A percentile compares a stretch with the other conserved stretches of the same genome.
These are phyloP conservation scores for Sphagnum fallax DNA, from an alignment of 228 moss, liverwort and hornwort species.

Conservation along the genomic window DNA sequence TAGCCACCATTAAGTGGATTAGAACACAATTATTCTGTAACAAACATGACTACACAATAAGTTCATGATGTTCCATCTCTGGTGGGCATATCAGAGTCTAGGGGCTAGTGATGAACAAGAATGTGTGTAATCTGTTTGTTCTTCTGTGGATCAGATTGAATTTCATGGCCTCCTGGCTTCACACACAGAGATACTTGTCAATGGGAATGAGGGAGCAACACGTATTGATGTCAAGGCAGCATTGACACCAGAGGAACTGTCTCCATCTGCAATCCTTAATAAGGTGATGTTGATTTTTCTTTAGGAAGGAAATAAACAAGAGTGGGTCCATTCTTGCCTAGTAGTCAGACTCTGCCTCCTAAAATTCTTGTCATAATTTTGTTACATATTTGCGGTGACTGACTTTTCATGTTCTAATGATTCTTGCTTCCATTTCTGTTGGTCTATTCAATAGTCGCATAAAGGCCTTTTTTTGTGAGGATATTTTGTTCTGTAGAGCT, in stretches of 20 bases:
- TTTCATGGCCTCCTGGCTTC: conserved; percentile 79
- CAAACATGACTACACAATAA: too few species aligned
- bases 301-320: too few species aligned
- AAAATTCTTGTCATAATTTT: too few species aligned
- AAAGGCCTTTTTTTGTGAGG: neutral
- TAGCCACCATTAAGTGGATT: too few species aligned
- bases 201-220: conserved; percentile 68
- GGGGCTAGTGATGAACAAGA: too few species aligned
- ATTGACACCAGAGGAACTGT: conserved; percentile 61
- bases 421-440: too few species aligned
- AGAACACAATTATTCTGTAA: too few species aligned
- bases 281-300: conserved; percentile 28
- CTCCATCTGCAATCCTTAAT: conserved; percentile 71
- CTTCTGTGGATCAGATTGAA: conserved; percentile 58
- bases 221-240: conserved; percentile 89
- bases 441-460: too few species aligned
- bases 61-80: too few species aligned
- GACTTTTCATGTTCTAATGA: too few species aligned
- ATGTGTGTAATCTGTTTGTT: neutral
- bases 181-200: conserved; percentile 60
- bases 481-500: neutral
- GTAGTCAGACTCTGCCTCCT: neutral
- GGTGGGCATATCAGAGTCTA: too few species aligned
- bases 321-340: neutral
- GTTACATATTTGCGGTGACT: neutral